Base-by-base conservation (phyloP, 768 basidiomycete species). In the Fomitopsis pulvina region DNA sequence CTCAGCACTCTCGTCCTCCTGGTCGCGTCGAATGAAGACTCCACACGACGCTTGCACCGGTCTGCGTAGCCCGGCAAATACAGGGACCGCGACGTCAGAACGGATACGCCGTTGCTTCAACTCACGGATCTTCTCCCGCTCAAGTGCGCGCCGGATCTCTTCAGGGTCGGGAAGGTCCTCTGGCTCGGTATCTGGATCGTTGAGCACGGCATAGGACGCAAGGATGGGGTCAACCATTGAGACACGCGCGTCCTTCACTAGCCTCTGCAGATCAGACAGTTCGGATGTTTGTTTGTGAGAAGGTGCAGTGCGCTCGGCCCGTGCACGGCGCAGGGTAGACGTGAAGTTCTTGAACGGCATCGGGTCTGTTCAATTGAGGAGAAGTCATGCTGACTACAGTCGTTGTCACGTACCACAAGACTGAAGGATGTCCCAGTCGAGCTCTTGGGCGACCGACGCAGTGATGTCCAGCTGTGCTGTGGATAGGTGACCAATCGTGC, bases 341-440 rank as follows among this genome's bases (percentile, higher is more conserved):
- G 76, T 72, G 47, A 85, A 70, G 9, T 68, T 62, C 21, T 71
- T 73, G 12, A 87, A 68, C 8, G 78, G 72, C 4, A 69, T 64
- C 1, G 82, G 71, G 55, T 87, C 85, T 86, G 51, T 20, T 12
- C 14, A 42, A 30, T 47, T 21, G 52, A 25, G 29, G 41, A 39
- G 47, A 48, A 37, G 12, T 27, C 20, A 32, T 39, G 20, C 10
- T n/a, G 25, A 25, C 27, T 10, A 8, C 27, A 12, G 38, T 16
- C 2, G 9, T n/a, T 22, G 6, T 41, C 4, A 62, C 70, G 44
- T 60, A 87, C 86, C 85, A 57, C 70, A 69, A 5, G 71, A 68
- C 9, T 73, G 68, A 60, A 81, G 87, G 1, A 76, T 58, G 10
- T 72, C 63, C 87, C 87, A 90, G 54, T 87, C 71, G 41, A 88